phyloP scores from a whole-genome alignment of 2,329 filamentous ascomycete species.

The Epichloe coenophiala region DNA sequence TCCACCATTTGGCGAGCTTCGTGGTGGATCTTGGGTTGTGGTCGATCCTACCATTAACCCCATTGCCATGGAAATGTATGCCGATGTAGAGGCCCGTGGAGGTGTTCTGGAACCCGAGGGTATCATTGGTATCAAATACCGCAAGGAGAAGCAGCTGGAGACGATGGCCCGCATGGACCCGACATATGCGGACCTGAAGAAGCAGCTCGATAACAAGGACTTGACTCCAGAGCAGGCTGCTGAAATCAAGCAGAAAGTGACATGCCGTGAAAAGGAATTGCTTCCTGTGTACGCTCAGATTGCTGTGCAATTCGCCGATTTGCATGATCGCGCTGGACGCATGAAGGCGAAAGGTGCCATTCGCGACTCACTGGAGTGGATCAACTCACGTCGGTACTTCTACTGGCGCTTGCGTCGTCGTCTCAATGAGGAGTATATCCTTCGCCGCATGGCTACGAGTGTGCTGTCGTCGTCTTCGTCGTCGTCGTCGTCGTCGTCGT shows the following conservation, averaged over 20 bases:
- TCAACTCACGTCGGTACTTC: conserved; percentile 88
- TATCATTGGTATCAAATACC: conserved; percentile 98
- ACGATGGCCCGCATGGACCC: conserved; percentile 92
- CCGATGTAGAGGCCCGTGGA: conserved; percentile 84
- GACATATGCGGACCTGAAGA: conserved; percentile 71
- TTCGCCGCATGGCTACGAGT: conserved; percentile 65
- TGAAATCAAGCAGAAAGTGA: conserved; percentile 73
- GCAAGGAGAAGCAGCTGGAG: conserved; percentile 90
- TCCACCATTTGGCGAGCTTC: conserved; percentile 87
- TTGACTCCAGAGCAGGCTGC: conserved; percentile 63
- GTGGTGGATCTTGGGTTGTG: conserved; percentile 98
- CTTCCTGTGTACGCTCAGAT: conserved; percentile 91
- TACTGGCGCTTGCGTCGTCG: conserved; percentile 98
- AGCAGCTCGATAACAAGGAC: conserved; percentile 49
- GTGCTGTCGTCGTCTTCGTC: no score
- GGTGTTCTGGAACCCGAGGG: conserved; percentile 97
- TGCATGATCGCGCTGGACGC: conserved; percentile 91
- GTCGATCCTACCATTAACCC: conserved; percentile 98
- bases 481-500: conserved; percentile 12
- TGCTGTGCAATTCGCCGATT: conserved; percentile 89
- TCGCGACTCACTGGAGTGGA: conserved; percentile 71
- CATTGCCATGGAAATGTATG: conserved; percentile 99
- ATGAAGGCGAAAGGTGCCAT: conserved; percentile 98
- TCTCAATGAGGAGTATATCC: conserved; percentile 92
- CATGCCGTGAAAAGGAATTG: conserved; percentile 71